phyloP scores from a whole-genome alignment of 179 eudicot species.

The Camellia oleifera region DNA sequence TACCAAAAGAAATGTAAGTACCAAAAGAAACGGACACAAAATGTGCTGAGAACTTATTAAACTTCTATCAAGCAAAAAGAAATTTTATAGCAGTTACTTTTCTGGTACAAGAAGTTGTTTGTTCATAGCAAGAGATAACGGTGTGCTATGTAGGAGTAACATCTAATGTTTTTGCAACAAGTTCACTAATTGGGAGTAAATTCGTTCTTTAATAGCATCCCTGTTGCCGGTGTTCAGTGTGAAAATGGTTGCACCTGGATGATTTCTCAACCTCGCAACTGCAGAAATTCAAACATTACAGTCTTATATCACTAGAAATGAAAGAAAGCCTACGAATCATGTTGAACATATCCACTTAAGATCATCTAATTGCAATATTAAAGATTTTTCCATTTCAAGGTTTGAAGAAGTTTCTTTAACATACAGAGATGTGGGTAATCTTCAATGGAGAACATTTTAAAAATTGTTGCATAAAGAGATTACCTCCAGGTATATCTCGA shows the following conservation, averaged over 20 bases:
- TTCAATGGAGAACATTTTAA: background rate
- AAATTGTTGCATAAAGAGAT: background rate
- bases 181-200: slow-evolving; percentile 48
- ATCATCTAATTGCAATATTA: background rate
- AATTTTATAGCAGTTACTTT: background rate
- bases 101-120: background rate
- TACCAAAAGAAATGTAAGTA: background rate
- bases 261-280: slow-evolving; percentile 87
- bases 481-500: slow-evolving; percentile 93
- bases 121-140: background rate
- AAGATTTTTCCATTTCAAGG: background rate
- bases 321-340: background rate
- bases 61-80: background rate
- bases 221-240: slow-evolving; percentile 55
- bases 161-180: slow-evolving; percentile 31
- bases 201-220: slow-evolving; percentile 56
- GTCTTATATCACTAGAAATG: background rate
- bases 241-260: slow-evolving; percentile 68
- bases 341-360: background rate
- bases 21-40: background rate
- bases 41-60: background rate
- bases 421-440: background rate
- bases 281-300: slow-evolving; percentile 20
- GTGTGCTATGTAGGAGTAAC: background rate
- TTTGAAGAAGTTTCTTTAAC: background rate